phyloP scores from a whole-genome alignment of 352 stramenopile genomes.

The Pseudoperonospora humuli region DNA sequence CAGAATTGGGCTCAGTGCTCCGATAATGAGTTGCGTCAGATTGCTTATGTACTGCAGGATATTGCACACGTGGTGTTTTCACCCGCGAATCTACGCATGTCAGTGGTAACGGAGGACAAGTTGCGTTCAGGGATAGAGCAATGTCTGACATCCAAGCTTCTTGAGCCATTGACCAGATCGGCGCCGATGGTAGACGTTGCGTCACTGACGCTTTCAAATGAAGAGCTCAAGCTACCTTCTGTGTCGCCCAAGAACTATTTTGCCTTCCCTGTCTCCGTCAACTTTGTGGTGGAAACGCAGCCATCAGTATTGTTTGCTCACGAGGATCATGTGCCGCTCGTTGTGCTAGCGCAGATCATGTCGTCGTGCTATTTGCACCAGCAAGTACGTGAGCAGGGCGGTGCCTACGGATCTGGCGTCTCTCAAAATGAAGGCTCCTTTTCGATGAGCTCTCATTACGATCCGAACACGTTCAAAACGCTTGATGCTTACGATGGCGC shows the following conservation, averaged over 20 bases:
- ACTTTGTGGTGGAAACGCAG: constrained; percentile 77
- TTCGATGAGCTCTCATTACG: constrained; percentile 77
- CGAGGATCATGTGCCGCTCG: constrained; percentile 64
- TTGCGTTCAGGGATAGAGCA: constrained; percentile 42
- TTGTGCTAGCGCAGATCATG: constrained; percentile 73
- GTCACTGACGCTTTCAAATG: constrained; percentile 10
- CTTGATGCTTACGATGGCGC: constrained; percentile 62
- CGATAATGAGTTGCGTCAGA: constrained; percentile 50
- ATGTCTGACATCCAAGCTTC: constrained; percentile 34
- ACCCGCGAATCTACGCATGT: constrained; percentile 46
- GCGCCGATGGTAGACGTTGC: constrained; percentile 9
- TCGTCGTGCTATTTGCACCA: constrained; percentile 80
- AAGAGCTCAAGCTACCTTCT: constrained; percentile 17
- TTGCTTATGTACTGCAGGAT: constrained; percentile 48
- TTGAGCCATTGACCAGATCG: constrained; percentile 32
- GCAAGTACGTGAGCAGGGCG: constrained; percentile 71
- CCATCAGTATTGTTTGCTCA: constrained; percentile 67
- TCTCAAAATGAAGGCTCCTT: constrained; percentile 73
- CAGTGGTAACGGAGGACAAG: constrained; percentile 70
- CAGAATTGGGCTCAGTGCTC: constrained; percentile 63
- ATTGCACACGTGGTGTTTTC: constrained; percentile 55
- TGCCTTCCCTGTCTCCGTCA: constrained; percentile 70
- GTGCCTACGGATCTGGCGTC: constrained; percentile 67
- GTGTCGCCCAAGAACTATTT: constrained; percentile 53
- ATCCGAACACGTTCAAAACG: constrained; percentile 76